Conservation (phyloP, 1,139 yeast genomes). For the Suhomyces bolitotheri region DNA sequence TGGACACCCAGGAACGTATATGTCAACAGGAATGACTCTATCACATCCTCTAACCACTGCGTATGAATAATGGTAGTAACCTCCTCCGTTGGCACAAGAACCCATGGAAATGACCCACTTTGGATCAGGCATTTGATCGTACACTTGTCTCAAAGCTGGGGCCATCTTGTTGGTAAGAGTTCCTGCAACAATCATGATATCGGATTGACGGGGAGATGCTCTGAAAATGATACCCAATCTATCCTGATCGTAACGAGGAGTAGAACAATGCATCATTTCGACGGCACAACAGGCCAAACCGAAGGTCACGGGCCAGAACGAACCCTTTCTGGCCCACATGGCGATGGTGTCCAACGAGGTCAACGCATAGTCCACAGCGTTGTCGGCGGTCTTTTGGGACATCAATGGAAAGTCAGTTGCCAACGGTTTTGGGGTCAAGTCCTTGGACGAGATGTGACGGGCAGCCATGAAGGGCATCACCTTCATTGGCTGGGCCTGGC, state of each 20-base stretch:
- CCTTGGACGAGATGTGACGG: constrained; percentile 42
- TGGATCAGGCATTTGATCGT: constrained; percentile 94
- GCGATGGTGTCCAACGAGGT: constrained; percentile 84
- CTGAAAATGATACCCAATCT: constrained; percentile 91
- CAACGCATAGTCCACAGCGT: constrained; percentile 75
- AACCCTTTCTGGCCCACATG: constrained; percentile 90
- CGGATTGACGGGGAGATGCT: constrained; percentile 92
- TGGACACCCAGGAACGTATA: constrained; percentile 92
- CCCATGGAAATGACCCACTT: constrained; percentile 93
- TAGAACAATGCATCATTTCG: constrained; percentile 93
- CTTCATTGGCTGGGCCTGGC: constrained; percentile 19
- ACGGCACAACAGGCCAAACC: constrained; percentile 94
- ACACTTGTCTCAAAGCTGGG: constrained; percentile 88
- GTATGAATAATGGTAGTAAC: constrained; percentile 88
- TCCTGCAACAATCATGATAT: constrained; percentile 92
- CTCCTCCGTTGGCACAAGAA: constrained; percentile 93
- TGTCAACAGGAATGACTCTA: constrained; percentile 84
- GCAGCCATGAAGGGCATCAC: constrained; percentile 15
- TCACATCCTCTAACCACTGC: constrained; percentile 91
- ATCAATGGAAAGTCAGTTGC: constrained; percentile 49
- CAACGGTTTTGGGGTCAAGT: constrained; percentile 45
- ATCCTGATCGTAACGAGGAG: constrained; percentile 92
- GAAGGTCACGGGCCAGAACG: constrained; percentile 93
- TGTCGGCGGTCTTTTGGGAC: constrained; percentile 44
- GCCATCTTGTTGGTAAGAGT: constrained; percentile 93